These are phyloP conservation scores for Chaetomium sp. DNA, from an alignment of 2,329 filamentous ascomycete species.

Conservation along the genomic window DNA sequence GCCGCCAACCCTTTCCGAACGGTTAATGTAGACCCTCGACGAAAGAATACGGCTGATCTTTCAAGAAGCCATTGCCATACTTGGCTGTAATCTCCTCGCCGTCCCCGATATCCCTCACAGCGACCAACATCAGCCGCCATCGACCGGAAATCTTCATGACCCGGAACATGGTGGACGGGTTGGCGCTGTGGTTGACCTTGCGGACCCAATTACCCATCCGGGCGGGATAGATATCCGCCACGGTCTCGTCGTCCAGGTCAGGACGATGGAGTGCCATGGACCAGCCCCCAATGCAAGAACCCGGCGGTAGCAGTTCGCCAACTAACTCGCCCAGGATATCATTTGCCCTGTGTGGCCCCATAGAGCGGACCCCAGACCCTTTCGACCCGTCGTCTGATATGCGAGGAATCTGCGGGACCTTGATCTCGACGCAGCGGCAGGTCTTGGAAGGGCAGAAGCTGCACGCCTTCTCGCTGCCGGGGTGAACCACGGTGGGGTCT, in stretches of 20 bases:
- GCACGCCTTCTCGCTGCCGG: slow-evolving; percentile 12
- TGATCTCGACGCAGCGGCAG: slow-evolving; percentile 15
- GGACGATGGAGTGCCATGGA: slow-evolving; percentile 19
- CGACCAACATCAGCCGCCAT: slow-evolving; percentile 20
- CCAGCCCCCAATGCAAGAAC: slow-evolving; percentile 15
- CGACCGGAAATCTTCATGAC: slow-evolving; percentile 20
- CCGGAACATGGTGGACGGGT: slow-evolving; percentile 17
- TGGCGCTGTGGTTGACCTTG: slow-evolving; percentile 15
- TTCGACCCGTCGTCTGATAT: slow-evolving; percentile 17
- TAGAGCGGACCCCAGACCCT: slow-evolving; percentile 17
- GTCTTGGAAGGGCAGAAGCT: slow-evolving; percentile 14
- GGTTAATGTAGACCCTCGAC: slow-evolving; percentile 18
- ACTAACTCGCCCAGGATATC: slow-evolving; percentile 22
- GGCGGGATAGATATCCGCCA: slow-evolving; percentile 23
- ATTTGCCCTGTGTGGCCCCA: slow-evolving; percentile 9
- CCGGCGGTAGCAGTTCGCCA: slow-evolving; percentile 20
- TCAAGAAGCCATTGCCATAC: slow-evolving; percentile 18
- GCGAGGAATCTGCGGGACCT: slow-evolving; percentile 16
- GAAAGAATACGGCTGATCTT: slow-evolving; percentile 15
- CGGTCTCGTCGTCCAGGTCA: slow-evolving; percentile 16
- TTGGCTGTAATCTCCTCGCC: slow-evolving; percentile 23
- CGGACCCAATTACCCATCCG: slow-evolving; percentile 24
- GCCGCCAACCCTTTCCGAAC: background rate
- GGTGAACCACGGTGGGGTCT: slow-evolving; percentile 15
- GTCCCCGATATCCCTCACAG: slow-evolving; percentile 16